Conservation (phyloP, 163 green algal species). For the Botryococcus braunii region DNA sequence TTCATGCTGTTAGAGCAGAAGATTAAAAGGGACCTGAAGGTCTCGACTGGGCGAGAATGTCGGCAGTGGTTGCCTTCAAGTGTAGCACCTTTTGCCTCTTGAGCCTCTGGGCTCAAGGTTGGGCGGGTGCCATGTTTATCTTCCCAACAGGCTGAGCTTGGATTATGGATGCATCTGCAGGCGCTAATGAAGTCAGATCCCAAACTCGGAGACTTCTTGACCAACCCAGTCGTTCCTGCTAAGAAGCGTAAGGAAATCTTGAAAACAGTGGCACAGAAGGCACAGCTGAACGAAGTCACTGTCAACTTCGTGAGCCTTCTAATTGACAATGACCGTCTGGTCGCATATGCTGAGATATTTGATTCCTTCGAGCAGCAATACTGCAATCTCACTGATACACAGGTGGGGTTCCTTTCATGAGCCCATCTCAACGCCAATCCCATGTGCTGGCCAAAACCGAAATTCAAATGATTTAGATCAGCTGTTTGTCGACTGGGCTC, state of each 20-base stretch:
- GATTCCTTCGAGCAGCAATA: slow-evolving; percentile 88
- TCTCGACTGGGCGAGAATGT: too few species aligned
- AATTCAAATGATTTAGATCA: too few species aligned
- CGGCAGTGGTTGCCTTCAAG: too few species aligned
- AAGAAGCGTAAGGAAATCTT: slow-evolving; percentile 88
- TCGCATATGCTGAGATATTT: slow-evolving; percentile 76
- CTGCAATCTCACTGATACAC: slow-evolving; percentile 90
- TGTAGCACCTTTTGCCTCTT: too few species aligned
- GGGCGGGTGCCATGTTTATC: too few species aligned
- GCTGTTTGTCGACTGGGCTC: too few species aligned
- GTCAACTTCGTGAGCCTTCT: slow-evolving; percentile 93
- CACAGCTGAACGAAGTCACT: slow-evolving; percentile 69
- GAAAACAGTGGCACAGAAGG: slow-evolving; percentile 71
- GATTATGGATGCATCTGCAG: slow-evolving; percentile 1
- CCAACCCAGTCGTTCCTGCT: slow-evolving; percentile 67
- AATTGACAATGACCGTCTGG: slow-evolving; percentile 81
- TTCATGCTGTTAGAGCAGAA: too few species aligned
- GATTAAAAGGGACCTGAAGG: too few species aligned
- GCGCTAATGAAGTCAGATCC: background rate
- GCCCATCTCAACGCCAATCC: too few species aligned
- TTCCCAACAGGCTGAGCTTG: too few species aligned
- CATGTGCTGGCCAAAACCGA: too few species aligned
- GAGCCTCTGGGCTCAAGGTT: too few species aligned
- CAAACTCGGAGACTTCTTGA: slow-evolving; percentile 54
- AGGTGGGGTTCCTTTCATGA: slow-evolving; percentile 49